Evolutionary conservation across 2,329 filamentous ascomycete species (phyloP), one percentile per base, ranked within the genome.

Genomic region (Onygena corvina): DNA sequence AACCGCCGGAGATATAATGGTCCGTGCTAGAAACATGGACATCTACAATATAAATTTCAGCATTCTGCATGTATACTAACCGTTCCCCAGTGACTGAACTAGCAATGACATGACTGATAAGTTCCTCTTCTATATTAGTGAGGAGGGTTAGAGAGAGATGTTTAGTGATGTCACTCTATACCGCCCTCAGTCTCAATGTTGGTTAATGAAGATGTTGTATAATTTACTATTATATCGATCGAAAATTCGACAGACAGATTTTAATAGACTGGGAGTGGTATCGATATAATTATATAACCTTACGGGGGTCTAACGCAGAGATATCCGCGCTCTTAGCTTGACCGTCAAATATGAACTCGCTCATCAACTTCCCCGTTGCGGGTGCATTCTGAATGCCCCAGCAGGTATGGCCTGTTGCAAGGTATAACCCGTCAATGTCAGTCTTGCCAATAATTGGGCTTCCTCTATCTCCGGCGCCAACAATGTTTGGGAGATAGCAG

Each of bases 351-450:
- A 92, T 69, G 66, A 85, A 80, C 65, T 90, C 84, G 31, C 83
- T 83, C 71, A 92, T 83, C 33, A 90, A 64, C 67, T 82, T 86
- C 3, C 86, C 86, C 5, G 90, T 96, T 1, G 76, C 92, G 1
- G 90, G 89, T 0, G 81, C 87, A 68, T 98, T 96, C 69, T 96
- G 90, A 18, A 98, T 94, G 0, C 92, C 92, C 92, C 92, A 98
- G 69, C 90, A 96, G 1, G 88, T 94, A 71, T 98, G 92, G 0
- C 92, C 92, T 0, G 86, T 77, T 0, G 92, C 92, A 52, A 96
- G 72, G 64, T 84, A 82, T 36, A 96, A 60, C 0, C 89, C 88
- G 4, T 79, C 76, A 0, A 83, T 78, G 1, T 76, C 76, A 5
- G 88, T 89, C 48, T 75, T 71, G 0, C 92, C 92, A 20, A 96